Evolutionary conservation across 2,329 filamentous ascomycete species (phyloP).

Genomic region (Claviceps monticola): DNA sequence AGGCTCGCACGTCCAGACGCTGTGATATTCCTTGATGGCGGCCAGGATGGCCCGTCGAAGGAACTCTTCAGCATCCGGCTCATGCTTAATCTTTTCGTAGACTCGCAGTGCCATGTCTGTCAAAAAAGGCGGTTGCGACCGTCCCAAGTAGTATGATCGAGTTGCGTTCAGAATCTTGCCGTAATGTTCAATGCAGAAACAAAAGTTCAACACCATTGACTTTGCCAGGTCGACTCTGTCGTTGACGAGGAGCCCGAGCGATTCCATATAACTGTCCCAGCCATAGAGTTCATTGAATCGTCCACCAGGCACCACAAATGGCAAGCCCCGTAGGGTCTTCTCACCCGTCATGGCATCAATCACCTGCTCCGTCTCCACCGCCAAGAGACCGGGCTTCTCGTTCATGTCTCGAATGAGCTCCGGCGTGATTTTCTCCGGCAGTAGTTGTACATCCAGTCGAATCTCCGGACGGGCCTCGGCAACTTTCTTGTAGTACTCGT

Average conservation of each 20-base stretch:
- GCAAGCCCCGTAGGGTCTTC: constrained; percentile 62
- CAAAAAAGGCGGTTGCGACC: constrained; percentile 90
- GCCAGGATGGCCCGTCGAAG: constrained; percentile 67
- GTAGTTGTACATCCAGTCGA: constrained; percentile 69
- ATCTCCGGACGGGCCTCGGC: constrained; percentile 70
- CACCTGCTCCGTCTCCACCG: constrained; percentile 74
- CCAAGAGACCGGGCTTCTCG: constrained; percentile 73
- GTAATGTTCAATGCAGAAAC: constrained; percentile 96
- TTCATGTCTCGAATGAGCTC: constrained; percentile 76
- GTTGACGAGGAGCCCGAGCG: constrained; percentile 74
- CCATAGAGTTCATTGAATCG: constrained; percentile 97
- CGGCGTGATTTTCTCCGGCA: constrained; percentile 65
- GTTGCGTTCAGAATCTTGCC: constrained; percentile 97
- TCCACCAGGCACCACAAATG: constrained; percentile 94
- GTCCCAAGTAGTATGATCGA: constrained; percentile 83
- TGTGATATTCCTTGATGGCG: constrained; percentile 93
- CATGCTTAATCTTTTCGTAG: constrained; percentile 84
- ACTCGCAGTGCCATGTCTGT: constrained; percentile 94
- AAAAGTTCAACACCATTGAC: constrained; percentile 91
- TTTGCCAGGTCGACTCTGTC: constrained; percentile 80
- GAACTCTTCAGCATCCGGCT: constrained; percentile 69
- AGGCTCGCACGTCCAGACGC: constrained; percentile 70
- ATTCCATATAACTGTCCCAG: constrained; percentile 99
- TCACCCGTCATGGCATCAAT: constrained; percentile 49
- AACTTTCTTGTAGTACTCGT: constrained; percentile 75